Conservation (phyloP, 2,329 filamentous ascomycete species). For the Neobulgaria alba region DNA sequence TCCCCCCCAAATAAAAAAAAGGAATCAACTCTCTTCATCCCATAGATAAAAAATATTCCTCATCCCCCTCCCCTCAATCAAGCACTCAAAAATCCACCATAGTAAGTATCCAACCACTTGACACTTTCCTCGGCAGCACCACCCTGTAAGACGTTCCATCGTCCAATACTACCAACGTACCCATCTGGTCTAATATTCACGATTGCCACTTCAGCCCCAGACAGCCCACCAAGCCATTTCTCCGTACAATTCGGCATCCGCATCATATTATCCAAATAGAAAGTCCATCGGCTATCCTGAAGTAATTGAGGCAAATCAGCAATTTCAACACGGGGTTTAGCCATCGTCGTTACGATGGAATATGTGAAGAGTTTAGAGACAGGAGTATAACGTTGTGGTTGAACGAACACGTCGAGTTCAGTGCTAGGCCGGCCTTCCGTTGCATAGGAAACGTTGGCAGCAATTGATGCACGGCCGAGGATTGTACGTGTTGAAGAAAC, state of each 20-base stretch:
- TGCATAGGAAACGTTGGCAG: slow-evolving; percentile 53
- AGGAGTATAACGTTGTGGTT: slow-evolving; percentile 59
- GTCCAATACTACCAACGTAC: slow-evolving; percentile 57
- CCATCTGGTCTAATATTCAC: slow-evolving; percentile 65
- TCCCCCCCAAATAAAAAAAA: too few species aligned
- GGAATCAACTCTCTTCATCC: too few species aligned
- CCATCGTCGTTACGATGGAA: slow-evolving; percentile 56
- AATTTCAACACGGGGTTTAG: slow-evolving; percentile 56
- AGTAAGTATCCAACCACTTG: slow-evolving; percentile 43
- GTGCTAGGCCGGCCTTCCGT: slow-evolving; percentile 47
- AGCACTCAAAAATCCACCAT: slow-evolving; percentile 35
- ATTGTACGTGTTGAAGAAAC: slow-evolving; percentile 45
- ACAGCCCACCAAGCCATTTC: slow-evolving; percentile 55
- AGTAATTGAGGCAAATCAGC: slow-evolving; percentile 53
- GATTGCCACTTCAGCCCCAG: slow-evolving; percentile 49
- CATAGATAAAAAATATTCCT: background rate
- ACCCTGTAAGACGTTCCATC: slow-evolving; percentile 29
- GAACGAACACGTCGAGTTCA: slow-evolving; percentile 55
- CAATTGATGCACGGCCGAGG: slow-evolving; percentile 49
- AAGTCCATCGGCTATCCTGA: slow-evolving; percentile 59
- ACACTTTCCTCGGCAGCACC: slow-evolving; percentile 28
- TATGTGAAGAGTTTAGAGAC: slow-evolving; percentile 64
- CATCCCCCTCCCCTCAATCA: slow-evolving; percentile 2
- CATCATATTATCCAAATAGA: slow-evolving; percentile 61
- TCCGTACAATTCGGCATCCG: slow-evolving; percentile 51